phyloP scores from a whole-genome alignment of 73 alveolate genomes.

The Paramecium biaurelia region DNA sequence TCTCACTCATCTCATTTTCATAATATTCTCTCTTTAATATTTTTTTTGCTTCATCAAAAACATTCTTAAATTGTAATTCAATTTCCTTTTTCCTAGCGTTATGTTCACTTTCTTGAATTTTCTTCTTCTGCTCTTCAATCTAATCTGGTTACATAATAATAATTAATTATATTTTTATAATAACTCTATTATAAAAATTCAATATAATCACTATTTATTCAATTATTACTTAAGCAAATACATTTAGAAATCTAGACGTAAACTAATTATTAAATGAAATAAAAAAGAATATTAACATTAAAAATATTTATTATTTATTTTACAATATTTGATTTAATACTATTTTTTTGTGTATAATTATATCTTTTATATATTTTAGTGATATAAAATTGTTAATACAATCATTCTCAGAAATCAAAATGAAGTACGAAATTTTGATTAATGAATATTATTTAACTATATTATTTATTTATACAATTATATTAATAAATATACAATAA shows the following conservation, averaged over 20 bases:
- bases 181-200: not conserved
- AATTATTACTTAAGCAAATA: not conserved
- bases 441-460: too few relatives aligned
- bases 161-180: not conserved
- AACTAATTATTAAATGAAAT: too few relatives aligned
- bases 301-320: too few relatives aligned
- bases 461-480: too few relatives aligned
- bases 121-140: not conserved
- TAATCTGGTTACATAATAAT: not conserved
- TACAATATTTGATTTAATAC: too few relatives aligned
- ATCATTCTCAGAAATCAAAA: too few relatives aligned
- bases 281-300: too few relatives aligned
- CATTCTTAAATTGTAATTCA: slow-evolving; percentile 5
- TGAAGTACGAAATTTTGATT: too few relatives aligned
- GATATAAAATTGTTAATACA: too few relatives aligned
- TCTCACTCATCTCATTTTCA: not conserved
- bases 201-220: not conserved
- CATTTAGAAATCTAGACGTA: not conserved
- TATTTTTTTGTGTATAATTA: too few relatives aligned
- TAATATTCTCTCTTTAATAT: not conserved
- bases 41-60: slow-evolving; percentile 32
- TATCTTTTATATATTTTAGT: too few relatives aligned
- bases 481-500: too few relatives aligned
- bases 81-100: slow-evolving; percentile 21
- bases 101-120: slow-evolving; percentile 6